Conservation (phyloP, 495 filamentous ascomycete species). For the Aspergillus ostianus region DNA sequence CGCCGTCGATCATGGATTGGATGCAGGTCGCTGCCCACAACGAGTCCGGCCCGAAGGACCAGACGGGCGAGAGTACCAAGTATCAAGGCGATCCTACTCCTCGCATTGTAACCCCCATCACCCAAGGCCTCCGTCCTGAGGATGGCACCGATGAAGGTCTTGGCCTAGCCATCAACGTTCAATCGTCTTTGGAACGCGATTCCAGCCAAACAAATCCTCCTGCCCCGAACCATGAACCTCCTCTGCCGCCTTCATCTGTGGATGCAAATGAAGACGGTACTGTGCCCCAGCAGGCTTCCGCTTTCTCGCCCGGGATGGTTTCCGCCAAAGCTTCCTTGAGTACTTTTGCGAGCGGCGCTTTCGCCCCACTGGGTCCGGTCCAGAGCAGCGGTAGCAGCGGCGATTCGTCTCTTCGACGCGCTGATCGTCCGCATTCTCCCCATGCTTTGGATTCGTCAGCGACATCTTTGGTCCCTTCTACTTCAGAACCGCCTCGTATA, state of each 20-base stretch:
- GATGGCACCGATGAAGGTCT: constrained; percentile 27
- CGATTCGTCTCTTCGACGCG: constrained; percentile 38
- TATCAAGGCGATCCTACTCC: constrained; percentile 29
- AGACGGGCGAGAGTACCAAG: constrained; percentile 20
- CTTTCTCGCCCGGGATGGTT: constrained; percentile 34
- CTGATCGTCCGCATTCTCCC: constrained; percentile 36
- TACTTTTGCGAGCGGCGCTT: constrained; percentile 29
- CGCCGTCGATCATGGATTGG: constrained; percentile 56
- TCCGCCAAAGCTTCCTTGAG: constrained; percentile 37
- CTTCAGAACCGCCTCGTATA: constrained; percentile 23
- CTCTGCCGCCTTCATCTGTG: constrained; percentile 24
- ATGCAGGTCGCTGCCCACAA: constrained; percentile 49
- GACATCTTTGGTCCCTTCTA: constrained; percentile 39
- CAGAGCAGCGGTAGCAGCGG: constrained; percentile 51
- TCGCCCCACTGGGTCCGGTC: constrained; percentile 59
- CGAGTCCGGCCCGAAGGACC: constrained; percentile 23
- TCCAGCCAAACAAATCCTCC: constrained; percentile 34
- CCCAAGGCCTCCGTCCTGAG: constrained; percentile 12
- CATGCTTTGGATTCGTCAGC: constrained; percentile 39
- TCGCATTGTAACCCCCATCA: constrained; percentile 14
- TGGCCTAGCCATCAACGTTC: constrained; percentile 37
- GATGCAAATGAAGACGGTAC: background rate
- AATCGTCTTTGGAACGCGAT: constrained; percentile 26
- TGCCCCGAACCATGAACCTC: constrained; percentile 35
- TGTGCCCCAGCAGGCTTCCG: background rate